Conservation (phyloP, 2,329 filamentous ascomycete genomes). For the Talaromyces verruculosus region DNA sequence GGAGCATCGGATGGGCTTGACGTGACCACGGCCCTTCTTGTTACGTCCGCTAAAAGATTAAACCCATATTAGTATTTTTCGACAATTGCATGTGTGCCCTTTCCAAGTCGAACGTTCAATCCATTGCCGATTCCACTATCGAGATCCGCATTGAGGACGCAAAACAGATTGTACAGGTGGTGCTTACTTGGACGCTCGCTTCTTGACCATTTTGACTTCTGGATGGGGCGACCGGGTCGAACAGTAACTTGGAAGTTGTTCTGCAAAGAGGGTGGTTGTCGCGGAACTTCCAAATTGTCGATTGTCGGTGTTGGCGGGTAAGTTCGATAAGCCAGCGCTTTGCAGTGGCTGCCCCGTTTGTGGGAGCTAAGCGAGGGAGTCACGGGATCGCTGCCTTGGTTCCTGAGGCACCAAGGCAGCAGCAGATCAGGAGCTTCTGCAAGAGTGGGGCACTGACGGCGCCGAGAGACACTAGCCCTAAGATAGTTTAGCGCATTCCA, state of each 20-base stretch:
- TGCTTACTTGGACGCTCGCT: conserved; percentile 70
- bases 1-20: conserved; percentile 96
- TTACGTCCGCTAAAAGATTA: conserved; percentile 74
- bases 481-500: neutral
- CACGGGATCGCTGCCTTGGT: conserved; percentile 26
- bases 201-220: conserved; percentile 71
- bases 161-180: conserved; percentile 5
- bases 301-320: conserved; percentile 44
- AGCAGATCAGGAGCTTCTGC: neutral
- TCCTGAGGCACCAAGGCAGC: conserved; percentile 23
- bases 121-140: neutral
- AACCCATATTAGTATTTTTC: conserved; percentile 1
- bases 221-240: conserved; percentile 35
- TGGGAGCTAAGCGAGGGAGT: conserved; percentile 41
- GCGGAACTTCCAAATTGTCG: conserved; percentile 27
- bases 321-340: conserved; percentile 33
- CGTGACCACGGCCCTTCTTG: conserved; percentile 99
- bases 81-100: neutral
- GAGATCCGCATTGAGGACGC: neutral
- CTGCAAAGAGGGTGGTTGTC: conserved; percentile 28
- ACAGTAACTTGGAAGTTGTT: conserved; percentile 27
- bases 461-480: neutral
- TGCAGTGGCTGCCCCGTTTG: conserved; percentile 34
- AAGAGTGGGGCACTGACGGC: conserved; percentile 12
- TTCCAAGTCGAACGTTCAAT: neutral